Base-by-base conservation (phyloP, 148 eudicot genomes). In the Camellia lanceoleosa region DNA sequence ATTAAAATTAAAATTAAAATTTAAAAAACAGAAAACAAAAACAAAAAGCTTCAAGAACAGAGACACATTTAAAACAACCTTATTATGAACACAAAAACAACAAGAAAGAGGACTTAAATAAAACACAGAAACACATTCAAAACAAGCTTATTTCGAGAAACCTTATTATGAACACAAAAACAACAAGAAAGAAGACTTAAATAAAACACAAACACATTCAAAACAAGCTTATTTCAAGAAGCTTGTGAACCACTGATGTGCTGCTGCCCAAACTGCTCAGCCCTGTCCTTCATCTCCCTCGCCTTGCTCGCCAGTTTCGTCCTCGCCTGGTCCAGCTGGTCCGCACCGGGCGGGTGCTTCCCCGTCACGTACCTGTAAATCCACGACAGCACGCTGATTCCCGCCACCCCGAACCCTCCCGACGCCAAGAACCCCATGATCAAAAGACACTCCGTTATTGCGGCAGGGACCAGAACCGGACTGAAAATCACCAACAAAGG, bases 401-500 rank as follows among this genome's bases (percentile, higher is more conserved):
- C 88, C 47, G 85, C 85, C 16, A 84, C 64, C 15, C 88, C 90
- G 9, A 85, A 83, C 44, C 85, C 87, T 0, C 90, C 88, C 0
- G 90, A 85, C 0, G 82, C 68, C 59, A 83, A 46, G 7, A 88
- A 85, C 59, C 87, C 90, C 1, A 49, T 20, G 4, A 78, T 63
- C 12, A 88, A 38, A 7, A 84, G 14, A 15, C 80, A 78, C 3
- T 77, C 75, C 0, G 85, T 78, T 20, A 88, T 83, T 0, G 80
- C 82, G 0, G 88, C 88, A 0, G 90, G 90, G 2, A 85, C 88
- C 5, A 85, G 70, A 14, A 85, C 87, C 46, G 91, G 89, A 63
- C 86, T 88, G 76, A 82, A 85, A 0, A 90, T 73, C 11, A 86
- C 90, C 73, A 87, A 56, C 13, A 86, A 41, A 0, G 92, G 90